Evolutionary conservation across 2,329 filamentous ascomycete genomes (phyloP).

Genomic region (Cercospora sojina): DNA sequence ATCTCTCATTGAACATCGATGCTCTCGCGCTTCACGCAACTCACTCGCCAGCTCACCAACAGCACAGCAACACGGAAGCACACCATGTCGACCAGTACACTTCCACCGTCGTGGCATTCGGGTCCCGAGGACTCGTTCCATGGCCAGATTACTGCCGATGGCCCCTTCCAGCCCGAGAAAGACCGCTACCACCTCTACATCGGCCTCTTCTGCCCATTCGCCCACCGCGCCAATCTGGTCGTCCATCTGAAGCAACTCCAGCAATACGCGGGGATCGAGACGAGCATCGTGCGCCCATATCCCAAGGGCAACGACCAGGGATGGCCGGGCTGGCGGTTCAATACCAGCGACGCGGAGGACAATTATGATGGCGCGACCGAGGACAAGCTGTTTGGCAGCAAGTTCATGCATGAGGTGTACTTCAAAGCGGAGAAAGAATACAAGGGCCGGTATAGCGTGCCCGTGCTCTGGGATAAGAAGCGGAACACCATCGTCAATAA

Average conservation of each 20-base stretch:
- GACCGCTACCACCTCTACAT: slow-evolving; percentile 58
- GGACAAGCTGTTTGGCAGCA: slow-evolving; percentile 58
- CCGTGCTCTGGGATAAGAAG: slow-evolving; percentile 62
- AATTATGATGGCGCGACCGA: slow-evolving; percentile 55
- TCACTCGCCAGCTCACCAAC: slow-evolving; percentile 8
- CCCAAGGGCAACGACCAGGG: slow-evolving; percentile 64
- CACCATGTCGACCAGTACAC: not conserved
- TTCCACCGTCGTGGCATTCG: slow-evolving; percentile 29
- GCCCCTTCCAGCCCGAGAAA: slow-evolving; percentile 52
- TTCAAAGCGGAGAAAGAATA: slow-evolving; percentile 61
- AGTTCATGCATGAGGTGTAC: slow-evolving; percentile 62
- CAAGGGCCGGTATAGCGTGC: slow-evolving; percentile 61
- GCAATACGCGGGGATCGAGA: slow-evolving; percentile 48
- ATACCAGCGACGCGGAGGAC: slow-evolving; percentile 40
- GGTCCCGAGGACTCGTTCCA: slow-evolving; percentile 52
- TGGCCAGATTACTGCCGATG: slow-evolving; percentile 49
- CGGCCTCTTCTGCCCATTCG: slow-evolving; percentile 65
- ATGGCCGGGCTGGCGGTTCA: slow-evolving; percentile 64
- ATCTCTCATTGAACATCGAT: not conserved
- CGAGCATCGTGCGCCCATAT: slow-evolving; percentile 63
- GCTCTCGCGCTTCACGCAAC: slow-evolving; percentile 11
- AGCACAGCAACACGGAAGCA: not conserved
- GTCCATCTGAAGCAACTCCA: slow-evolving; percentile 59
- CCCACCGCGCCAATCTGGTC: slow-evolving; percentile 59
- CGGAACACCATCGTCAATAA: slow-evolving; percentile 59